phyloP scores from a whole-genome alignment of 805 yeast genomes.

The Cyberlindnera suaveolens region DNA sequence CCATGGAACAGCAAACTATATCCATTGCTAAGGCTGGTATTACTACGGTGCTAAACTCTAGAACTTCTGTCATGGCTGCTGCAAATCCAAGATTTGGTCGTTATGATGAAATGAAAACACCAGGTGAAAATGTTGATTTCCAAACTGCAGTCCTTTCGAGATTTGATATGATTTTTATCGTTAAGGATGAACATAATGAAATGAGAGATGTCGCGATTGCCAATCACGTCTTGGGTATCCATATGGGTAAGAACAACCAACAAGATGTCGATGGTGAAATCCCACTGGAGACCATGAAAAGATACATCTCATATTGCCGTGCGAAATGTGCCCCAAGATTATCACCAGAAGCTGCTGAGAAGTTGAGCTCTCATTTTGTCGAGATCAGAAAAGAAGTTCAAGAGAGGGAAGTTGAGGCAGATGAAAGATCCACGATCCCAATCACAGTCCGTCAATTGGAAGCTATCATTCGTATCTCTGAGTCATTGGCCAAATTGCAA shows the following conservation, averaged over 20 bases:
- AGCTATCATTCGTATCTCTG: slow-evolving; percentile 94
- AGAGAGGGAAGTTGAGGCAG: slow-evolving; percentile 69
- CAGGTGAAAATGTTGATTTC: slow-evolving; percentile 97
- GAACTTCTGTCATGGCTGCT: slow-evolving; percentile 96
- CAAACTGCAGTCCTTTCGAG: slow-evolving; percentile 95
- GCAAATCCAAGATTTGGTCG: slow-evolving; percentile 97
- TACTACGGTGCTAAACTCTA: slow-evolving; percentile 90
- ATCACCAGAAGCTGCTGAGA: slow-evolving; percentile 83
- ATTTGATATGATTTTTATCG: slow-evolving; percentile 97
- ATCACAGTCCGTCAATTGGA: slow-evolving; percentile 96
- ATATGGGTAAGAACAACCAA: slow-evolving; percentile 67
- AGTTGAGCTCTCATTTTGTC: slow-evolving; percentile 86
- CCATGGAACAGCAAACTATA: slow-evolving; percentile 99
- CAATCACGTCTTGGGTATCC: slow-evolving; percentile 89
- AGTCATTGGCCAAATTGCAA: slow-evolving; percentile 82
- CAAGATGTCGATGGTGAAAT: slow-evolving; percentile 66
- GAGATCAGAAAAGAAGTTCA: slow-evolving; percentile 81
- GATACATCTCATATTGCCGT: slow-evolving; percentile 88
- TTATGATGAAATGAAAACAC: slow-evolving; percentile 91
- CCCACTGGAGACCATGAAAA: slow-evolving; percentile 83
- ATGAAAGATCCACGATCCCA: slow-evolving; percentile 92
- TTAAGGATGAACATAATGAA: slow-evolving; percentile 90
- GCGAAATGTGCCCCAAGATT: slow-evolving; percentile 89
- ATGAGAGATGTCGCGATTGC: slow-evolving; percentile 85
- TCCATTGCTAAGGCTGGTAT: slow-evolving; percentile 99